Evolutionary conservation across 2,329 filamentous ascomycete genomes (phyloP).

Genomic region (Fusarium tanahbumbuense): DNA sequence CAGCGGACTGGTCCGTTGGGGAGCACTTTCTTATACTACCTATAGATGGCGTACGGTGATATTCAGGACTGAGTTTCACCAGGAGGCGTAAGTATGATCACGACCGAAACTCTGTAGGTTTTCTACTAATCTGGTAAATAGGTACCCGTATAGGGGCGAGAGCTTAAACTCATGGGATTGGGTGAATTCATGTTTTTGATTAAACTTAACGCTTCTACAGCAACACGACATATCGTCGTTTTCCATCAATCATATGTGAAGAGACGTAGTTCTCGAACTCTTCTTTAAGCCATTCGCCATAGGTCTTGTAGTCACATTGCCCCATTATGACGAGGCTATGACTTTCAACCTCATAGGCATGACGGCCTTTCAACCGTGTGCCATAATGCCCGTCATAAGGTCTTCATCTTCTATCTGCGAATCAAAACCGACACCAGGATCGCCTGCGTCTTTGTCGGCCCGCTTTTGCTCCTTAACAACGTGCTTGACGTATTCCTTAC

Average conservation of each 20-base stretch:
- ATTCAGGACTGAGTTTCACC: background rate
- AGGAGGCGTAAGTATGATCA: background rate
- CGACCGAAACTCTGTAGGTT: background rate
- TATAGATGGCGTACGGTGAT: background rate
- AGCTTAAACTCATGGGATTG: background rate
- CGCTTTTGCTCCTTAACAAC: constrained; percentile 60
- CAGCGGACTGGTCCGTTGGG: background rate
- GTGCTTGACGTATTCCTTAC: constrained; percentile 66
- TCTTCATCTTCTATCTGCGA: constrained; percentile 69
- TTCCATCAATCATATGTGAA: constrained; percentile 21
- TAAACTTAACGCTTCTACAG: constrained; percentile 2
- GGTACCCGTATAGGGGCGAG: background rate
- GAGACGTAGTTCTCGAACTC: background rate
- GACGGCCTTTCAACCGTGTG: constrained; percentile 22
- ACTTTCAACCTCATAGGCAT: background rate
- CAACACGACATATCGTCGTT: constrained; percentile 18
- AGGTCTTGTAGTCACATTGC: background rate
- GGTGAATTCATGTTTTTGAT: background rate
- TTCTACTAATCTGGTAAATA: background rate
- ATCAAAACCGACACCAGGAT: constrained; percentile 56
- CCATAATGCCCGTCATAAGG: constrained; percentile 63
- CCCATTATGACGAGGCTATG: too few relatives aligned
- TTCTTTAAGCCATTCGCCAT: background rate
- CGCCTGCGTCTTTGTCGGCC: constrained; percentile 56
- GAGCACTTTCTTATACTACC: background rate